These are phyloP conservation scores for Saturnispora quitensis DNA, from an alignment of 805 yeast species.

Conservation along the genomic window DNA sequence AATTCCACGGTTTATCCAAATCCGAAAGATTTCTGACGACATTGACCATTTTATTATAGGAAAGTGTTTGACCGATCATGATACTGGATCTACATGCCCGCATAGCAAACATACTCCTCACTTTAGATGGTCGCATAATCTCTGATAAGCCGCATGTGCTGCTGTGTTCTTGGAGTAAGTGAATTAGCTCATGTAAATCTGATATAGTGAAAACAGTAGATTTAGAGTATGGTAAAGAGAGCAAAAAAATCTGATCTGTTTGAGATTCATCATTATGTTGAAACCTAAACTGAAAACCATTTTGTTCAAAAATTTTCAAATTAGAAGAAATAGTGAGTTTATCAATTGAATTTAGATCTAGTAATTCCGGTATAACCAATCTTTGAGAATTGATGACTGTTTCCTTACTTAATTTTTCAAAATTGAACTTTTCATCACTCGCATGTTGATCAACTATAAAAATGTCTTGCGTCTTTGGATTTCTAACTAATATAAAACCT, in stretches of 20 bases:
- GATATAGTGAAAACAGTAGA: slow-evolving; percentile 52
- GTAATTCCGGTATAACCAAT: slow-evolving; percentile 45
- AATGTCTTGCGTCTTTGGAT: slow-evolving; percentile 43
- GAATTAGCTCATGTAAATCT: slow-evolving; percentile 73
- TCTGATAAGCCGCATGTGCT: background rate
- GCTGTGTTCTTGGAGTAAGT: slow-evolving; percentile 47
- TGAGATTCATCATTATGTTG: slow-evolving; percentile 37
- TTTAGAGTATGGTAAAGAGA: slow-evolving; percentile 67
- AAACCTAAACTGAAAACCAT: slow-evolving; percentile 64
- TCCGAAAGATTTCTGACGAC: slow-evolving; percentile 61
- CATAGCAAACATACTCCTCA: slow-evolving; percentile 82
- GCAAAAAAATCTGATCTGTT: slow-evolving; percentile 36
- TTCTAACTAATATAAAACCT: slow-evolving; percentile 81
- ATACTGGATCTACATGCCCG: slow-evolving; percentile 90
- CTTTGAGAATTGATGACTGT: slow-evolving; percentile 61
- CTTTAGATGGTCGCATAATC: slow-evolving; percentile 58
- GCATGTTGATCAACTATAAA: slow-evolving; percentile 97
- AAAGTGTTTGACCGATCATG: slow-evolving; percentile 81
- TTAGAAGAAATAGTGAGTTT: slow-evolving; percentile 63
- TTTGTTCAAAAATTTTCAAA: slow-evolving; percentile 45
- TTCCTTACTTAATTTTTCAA: slow-evolving; percentile 54
- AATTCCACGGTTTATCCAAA: slow-evolving; percentile 90
- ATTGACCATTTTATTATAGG: slow-evolving; percentile 47
- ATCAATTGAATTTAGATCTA: slow-evolving; percentile 71
- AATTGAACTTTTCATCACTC: slow-evolving; percentile 89